Percentiles rank a stretch among this genome's conserved stretches.
Conservation (phyloP, 768 basidiomycete species). For the Sistotremastrum niveocremeum region DNA sequence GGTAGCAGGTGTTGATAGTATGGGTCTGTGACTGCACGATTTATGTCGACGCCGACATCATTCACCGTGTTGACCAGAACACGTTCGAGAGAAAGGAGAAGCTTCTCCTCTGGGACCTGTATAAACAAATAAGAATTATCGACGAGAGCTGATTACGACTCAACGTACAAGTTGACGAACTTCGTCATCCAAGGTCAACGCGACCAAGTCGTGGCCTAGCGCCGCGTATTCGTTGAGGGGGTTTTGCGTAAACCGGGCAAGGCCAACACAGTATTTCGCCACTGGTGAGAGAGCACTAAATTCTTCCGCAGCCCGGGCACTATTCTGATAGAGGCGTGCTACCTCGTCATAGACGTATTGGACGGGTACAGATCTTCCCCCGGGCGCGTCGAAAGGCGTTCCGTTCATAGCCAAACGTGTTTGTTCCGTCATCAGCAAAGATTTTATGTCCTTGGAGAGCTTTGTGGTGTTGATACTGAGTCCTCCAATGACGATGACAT, state of each 20-base stretch:
- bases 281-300: conserved; percentile 64
- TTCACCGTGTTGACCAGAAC: conserved; percentile 84
- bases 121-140: conserved; percentile 2
- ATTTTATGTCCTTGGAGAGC: conserved; percentile 51
- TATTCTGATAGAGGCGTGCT: conserved; percentile 88
- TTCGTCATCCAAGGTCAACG: conserved; percentile 74
- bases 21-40: conserved; percentile 74
- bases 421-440: conserved; percentile 25
- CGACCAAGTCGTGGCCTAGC: conserved; percentile 69
- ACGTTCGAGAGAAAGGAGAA: conserved; percentile 69
- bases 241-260: conserved; percentile 87
- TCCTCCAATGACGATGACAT: conserved; percentile 82
- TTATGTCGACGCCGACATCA: conserved; percentile 91
- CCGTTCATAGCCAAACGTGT: conserved; percentile 17
- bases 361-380: conserved; percentile 40
- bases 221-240: conserved; percentile 92
- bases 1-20: conserved; percentile 85
- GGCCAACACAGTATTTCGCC: conserved; percentile 84
- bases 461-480: conserved; percentile 73
- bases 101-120: conserved; percentile 81
- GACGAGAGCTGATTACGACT: not conserved
- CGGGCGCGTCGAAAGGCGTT: conserved; percentile 12
- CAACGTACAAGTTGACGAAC: conserved; percentile 68
- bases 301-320: conserved; percentile 72
- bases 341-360: conserved; percentile 84